Conservation (phyloP, 164 flowering plant species). For the Sedum album region DNA sequence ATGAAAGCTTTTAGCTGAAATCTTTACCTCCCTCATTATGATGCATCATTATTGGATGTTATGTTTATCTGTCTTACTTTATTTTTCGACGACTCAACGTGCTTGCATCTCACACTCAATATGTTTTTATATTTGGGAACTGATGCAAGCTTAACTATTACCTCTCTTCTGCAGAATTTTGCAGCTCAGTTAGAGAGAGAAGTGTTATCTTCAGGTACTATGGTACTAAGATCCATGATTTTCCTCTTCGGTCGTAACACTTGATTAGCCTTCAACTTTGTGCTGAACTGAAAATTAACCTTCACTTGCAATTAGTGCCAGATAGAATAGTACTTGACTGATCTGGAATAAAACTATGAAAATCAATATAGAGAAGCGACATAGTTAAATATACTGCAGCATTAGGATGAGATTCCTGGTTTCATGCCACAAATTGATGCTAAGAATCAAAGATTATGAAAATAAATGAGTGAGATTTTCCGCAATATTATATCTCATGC, state of each 20-base stretch:
- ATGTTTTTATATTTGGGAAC: too few relatives aligned
- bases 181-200: slow-evolving; percentile 93
- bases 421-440: not conserved
- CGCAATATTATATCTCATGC: not conserved
- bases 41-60: not conserved
- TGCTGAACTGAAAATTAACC: not conserved
- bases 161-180: slow-evolving; percentile 45
- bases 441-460: not conserved
- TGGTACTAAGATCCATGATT: too few relatives aligned
- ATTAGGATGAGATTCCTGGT: not conserved
- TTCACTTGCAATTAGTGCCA: too few relatives aligned
- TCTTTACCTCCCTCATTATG: not conserved
- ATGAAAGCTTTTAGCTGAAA: not conserved
- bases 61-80: not conserved
- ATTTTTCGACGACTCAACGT: not conserved
- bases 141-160: slow-evolving; percentile 8
- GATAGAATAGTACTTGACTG: not conserved
- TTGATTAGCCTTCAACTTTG: not conserved
- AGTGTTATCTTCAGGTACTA: slow-evolving; percentile 68
- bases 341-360: not conserved
- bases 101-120: not conserved
- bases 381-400: too few relatives aligned
- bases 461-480: not conserved
- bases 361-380: too few relatives aligned
- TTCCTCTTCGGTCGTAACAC: not conserved